These are phyloP conservation scores for Yarrowia galli DNA, from an alignment of 1,139 yeast genomes.

Conservation along the genomic window DNA sequence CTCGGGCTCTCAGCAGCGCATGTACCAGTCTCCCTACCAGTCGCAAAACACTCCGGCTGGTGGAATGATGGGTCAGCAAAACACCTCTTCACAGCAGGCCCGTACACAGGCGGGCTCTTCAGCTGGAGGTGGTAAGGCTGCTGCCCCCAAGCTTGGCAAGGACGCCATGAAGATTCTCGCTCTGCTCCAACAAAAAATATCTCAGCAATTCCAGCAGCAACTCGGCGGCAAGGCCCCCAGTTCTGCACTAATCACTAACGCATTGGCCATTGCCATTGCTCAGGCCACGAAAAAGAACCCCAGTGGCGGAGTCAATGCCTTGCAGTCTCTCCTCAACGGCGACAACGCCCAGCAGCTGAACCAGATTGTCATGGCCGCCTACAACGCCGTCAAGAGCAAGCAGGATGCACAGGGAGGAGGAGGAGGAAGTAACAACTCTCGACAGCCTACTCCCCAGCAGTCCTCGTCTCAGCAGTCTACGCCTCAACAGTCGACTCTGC, in stretches of 20 bases:
- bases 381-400: constrained; percentile 57
- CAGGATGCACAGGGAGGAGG: constrained; percentile 37
- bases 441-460: constrained; percentile 15
- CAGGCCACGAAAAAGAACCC: constrained; percentile 89
- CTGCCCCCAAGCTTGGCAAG: constrained; percentile 47
- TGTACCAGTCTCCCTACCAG: constrained; percentile 37
- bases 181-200: constrained; percentile 50
- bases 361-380: constrained; percentile 80
- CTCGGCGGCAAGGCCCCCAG: constrained; percentile 49
- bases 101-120: constrained; percentile 27
- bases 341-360: constrained; percentile 89
- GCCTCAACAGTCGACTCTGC: constrained; percentile 39
- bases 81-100: constrained; percentile 5
- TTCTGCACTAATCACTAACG: constrained; percentile 79
- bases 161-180: constrained; percentile 51
- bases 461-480: constrained; percentile 22
- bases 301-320: constrained; percentile 68
- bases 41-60: constrained; percentile 41
- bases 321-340: constrained; percentile 74
- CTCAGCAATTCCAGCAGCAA: constrained; percentile 49
- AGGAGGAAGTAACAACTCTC: background rate
- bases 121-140: constrained; percentile 40
- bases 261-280: constrained; percentile 90
- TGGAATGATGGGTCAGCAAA: constrained; percentile 20
- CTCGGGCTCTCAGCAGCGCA: constrained; percentile 40